Conservation (phyloP, 352 stramenopile species). For the Globisporangium middletonii region DNA sequence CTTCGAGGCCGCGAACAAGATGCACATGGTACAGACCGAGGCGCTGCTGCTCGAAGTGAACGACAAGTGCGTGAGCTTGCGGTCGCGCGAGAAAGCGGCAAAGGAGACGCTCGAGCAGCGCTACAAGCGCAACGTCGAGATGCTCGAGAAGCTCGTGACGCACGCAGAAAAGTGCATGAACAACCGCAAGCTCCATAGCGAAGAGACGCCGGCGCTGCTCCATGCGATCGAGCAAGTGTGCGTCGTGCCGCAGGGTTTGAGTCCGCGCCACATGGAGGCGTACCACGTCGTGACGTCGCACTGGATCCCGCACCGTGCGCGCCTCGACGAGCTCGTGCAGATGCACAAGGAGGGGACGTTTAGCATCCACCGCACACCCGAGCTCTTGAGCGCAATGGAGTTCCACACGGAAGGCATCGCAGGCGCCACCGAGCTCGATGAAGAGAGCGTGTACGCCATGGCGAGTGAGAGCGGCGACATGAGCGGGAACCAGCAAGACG, state of each 20-base stretch:
- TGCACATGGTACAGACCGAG: constrained; percentile 71
- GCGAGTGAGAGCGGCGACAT: constrained; percentile 16
- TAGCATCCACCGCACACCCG: constrained; percentile 68
- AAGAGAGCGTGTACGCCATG: constrained; percentile 29
- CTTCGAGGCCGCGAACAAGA: constrained; percentile 64
- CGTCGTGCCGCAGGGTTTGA: constrained; percentile 44
- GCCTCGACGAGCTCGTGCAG: constrained; percentile 54
- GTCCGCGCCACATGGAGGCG: constrained; percentile 34
- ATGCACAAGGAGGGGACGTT: constrained; percentile 78
- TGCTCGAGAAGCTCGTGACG: constrained; percentile 44
- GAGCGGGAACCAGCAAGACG: constrained; percentile 26
- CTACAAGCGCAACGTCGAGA: constrained; percentile 32
- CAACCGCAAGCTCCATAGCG: constrained; percentile 70
- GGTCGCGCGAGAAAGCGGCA: constrained; percentile 33
- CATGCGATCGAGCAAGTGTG: constrained; percentile 61
- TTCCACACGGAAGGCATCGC: constrained; percentile 60
- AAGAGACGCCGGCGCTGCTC: constrained; percentile 54
- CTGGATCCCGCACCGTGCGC: constrained; percentile 45
- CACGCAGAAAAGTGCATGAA: constrained; percentile 61
- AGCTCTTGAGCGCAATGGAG: constrained; percentile 60
- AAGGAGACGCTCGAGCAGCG: constrained; percentile 32
- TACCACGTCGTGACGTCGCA: constrained; percentile 64
- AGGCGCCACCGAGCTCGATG: constrained; percentile 31
- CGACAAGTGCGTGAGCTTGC: constrained; percentile 54
- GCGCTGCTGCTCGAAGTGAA: constrained; percentile 50